Percentiles rank a stretch among this genome's conserved stretches.
phyloP scores from a whole-genome alignment of 805 yeast genomes.

The Kregervanrija fluxuum region DNA sequence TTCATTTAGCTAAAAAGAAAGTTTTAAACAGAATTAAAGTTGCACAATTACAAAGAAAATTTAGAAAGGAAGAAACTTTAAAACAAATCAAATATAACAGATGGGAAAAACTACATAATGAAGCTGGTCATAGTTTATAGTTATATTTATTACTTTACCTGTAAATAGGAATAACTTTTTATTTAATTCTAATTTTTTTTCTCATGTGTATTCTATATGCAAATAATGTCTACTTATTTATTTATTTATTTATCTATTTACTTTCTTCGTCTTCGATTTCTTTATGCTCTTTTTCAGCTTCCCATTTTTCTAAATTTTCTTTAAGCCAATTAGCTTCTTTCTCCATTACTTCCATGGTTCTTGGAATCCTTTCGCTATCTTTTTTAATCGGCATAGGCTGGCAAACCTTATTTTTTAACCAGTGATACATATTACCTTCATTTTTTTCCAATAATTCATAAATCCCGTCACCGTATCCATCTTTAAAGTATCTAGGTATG shows the following conservation, averaged over 20 bases:
- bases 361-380: conserved; percentile 48
- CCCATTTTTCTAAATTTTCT: conserved; percentile 31
- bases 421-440: conserved; percentile 41
- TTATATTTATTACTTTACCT: neutral
- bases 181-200: neutral
- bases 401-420: conserved; percentile 21
- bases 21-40: conserved; percentile 42
- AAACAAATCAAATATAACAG: conserved; percentile 10
- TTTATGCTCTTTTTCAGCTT: conserved; percentile 1
- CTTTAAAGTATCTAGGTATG: conserved; percentile 70
- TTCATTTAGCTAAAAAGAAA: conserved; percentile 52
- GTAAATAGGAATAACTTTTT: neutral
- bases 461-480: conserved; percentile 61
- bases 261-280: neutral
- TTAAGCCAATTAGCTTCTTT: conserved; percentile 57
- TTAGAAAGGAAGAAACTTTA: conserved; percentile 14
- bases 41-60: conserved; percentile 25
- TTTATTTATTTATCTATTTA: neutral
- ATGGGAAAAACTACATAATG: conserved; percentile 21
- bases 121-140: conserved; percentile 4
- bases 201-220: conserved; percentile 3
- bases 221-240: neutral
- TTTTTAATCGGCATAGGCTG: conserved; percentile 27
- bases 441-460: conserved; percentile 55
- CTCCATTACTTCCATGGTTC: conserved; percentile 61